phyloP scores from a whole-genome alignment of 805 yeast genomes.

The Wickerhamiella occidentalis region DNA sequence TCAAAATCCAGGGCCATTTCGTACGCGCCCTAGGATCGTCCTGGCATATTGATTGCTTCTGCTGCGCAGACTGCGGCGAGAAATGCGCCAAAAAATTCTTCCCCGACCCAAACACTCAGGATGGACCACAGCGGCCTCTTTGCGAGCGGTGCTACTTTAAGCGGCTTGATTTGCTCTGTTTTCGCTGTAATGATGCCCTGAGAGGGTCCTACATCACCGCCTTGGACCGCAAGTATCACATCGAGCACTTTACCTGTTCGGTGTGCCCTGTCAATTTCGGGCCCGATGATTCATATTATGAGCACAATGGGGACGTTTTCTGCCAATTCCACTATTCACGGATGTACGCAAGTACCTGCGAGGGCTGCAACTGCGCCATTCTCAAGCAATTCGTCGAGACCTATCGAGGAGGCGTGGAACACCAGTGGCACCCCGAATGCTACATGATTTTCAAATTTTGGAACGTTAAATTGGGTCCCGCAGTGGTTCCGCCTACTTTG shows the following conservation, averaged over 20 bases:
- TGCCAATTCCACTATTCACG: constrained; percentile 91
- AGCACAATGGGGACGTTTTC: constrained; percentile 67
- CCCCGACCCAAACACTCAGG: constrained; percentile 34
- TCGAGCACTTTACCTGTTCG: constrained; percentile 89
- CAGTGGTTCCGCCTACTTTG: background rate
- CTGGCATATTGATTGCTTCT: constrained; percentile 79
- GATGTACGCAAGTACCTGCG: constrained; percentile 74
- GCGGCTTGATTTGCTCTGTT: constrained; percentile 74
- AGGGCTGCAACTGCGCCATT: constrained; percentile 85
- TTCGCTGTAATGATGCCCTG: constrained; percentile 70
- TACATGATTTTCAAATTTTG: constrained; percentile 95
- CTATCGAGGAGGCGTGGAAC: constrained; percentile 77
- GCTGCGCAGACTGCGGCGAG: constrained; percentile 70
- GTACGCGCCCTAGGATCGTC: constrained; percentile 72
- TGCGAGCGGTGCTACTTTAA: constrained; percentile 91
- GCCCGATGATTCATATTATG: constrained; percentile 82
- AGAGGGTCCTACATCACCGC: constrained; percentile 93
- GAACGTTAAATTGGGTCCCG: constrained; percentile 61
- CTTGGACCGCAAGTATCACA: constrained; percentile 79
- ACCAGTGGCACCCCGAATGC: constrained; percentile 99
- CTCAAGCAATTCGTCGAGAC: constrained; percentile 90
- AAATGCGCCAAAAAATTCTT: constrained; percentile 81
- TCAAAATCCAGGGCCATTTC: constrained; percentile 55
- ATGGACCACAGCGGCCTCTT: constrained; percentile 35
- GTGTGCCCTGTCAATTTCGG: constrained; percentile 80